Base-by-base conservation (phyloP, 768 basidiomycete species). In the Coprinopsis cinerea region DNA sequence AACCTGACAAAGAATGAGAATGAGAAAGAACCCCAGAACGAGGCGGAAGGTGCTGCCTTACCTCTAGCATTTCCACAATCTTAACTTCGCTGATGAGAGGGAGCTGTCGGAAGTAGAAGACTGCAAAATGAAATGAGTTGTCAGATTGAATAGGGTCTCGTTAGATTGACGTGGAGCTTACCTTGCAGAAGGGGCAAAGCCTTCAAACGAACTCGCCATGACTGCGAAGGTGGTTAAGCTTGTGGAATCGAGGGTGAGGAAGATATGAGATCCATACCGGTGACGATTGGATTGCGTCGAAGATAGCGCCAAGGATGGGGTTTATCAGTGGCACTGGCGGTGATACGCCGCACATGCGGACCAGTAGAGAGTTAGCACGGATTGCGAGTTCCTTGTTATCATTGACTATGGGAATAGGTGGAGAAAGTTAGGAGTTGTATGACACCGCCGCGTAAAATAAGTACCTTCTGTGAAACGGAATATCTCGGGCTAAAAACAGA, bases 21-120 rank as follows among this genome's bases (percentile, higher is more conserved):
- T 20, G 48, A 32, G 44, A 32, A 28, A 15, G 6, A 23, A 27
- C 28, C 18, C 44, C 44, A 32, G 44, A n/a, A 27, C 44, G 24
- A 43, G 24, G 41, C 41, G 4, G n/a, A 22, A 11, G 41, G 4
- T 18, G 13, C 23, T 6, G 17, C n/a, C n/a, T 23, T 54, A 86
- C 89, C 72, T 92, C 90, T 14, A 94, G 68, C 57, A 94, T 88
- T 59, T 86, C 79, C 2, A 85, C 75, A 7, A 92, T 77, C 65
- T 84, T 85, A 24, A 72, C 68, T 58, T 93, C 90, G 48, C 71
- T 77, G 52, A 96, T 80, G 44, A 90, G 67, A n/a, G 88, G 86
- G 7, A 89, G 73, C 62, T 92, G 87, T 37, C 92, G 82, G 79
- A 92, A 94, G 69, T 92, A 92, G 59, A 89, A 84, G 24, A 92